Evolutionary conservation across 2,329 filamentous ascomycete genomes (phyloP).

Genomic region (Xylariales sp.): DNA sequence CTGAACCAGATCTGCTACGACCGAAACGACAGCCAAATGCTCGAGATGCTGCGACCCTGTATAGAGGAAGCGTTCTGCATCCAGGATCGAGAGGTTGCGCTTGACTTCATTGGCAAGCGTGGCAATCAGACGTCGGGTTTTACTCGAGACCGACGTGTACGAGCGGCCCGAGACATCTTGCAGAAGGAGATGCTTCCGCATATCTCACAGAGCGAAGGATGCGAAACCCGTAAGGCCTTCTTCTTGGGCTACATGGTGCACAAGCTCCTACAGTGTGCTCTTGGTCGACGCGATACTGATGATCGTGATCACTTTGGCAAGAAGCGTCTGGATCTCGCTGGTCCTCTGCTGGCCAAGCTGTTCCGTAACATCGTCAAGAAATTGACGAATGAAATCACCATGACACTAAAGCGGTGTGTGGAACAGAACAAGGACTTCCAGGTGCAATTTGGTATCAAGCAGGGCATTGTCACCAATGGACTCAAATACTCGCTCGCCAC

Average conservation of each 20-base stretch:
- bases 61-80: slow-evolving; percentile 96
- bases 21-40: slow-evolving; percentile 89
- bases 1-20: slow-evolving; percentile 97
- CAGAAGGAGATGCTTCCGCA: slow-evolving; percentile 96
- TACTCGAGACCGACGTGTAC: slow-evolving; percentile 80
- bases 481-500: slow-evolving; percentile 96
- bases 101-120: slow-evolving; percentile 94
- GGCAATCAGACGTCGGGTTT: slow-evolving; percentile 67
- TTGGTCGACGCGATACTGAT: slow-evolving; percentile 89
- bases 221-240: slow-evolving; percentile 93
- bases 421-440: slow-evolving; percentile 88
- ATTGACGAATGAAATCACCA: slow-evolving; percentile 84
- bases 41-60: slow-evolving; percentile 95
- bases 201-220: slow-evolving; percentile 91
- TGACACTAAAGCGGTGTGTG: slow-evolving; percentile 87
- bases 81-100: slow-evolving; percentile 87
- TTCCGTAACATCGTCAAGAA: slow-evolving; percentile 90
- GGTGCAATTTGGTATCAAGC: slow-evolving; percentile 84
- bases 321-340: slow-evolving; percentile 93
- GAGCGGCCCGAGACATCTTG: slow-evolving; percentile 88
- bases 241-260: slow-evolving; percentile 99
- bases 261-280: slow-evolving; percentile 84
- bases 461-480: slow-evolving; percentile 84
- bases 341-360: slow-evolving; percentile 89
- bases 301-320: slow-evolving; percentile 99